A percentile compares a stretch with the other conserved stretches of the same genome.
Evolutionary conservation across 805 yeast genomes (phyloP).

Genomic region (Saturnispora ahearnii): DNA sequence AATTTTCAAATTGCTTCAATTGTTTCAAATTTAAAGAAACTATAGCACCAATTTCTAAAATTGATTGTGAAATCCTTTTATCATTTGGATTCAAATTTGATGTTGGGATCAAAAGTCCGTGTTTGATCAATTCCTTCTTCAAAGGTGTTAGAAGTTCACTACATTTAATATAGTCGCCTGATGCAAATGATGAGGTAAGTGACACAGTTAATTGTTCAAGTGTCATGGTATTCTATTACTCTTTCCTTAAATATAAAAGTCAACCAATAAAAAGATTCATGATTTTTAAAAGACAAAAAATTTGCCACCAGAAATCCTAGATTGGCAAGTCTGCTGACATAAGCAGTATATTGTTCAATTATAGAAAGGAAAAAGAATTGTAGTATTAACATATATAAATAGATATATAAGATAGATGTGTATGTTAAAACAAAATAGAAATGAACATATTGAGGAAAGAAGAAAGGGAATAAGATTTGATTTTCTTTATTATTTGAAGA

Average conservation of each 20-base stretch:
- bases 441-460: neutral
- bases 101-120: constrained; percentile 64
- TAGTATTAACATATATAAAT: neutral
- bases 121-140: constrained; percentile 71
- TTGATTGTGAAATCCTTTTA: constrained; percentile 67
- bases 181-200: constrained; percentile 54
- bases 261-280: too few relatives aligned
- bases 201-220: constrained; percentile 63
- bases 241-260: too few relatives aligned
- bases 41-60: constrained; percentile 83
- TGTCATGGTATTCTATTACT: constrained; percentile 32
- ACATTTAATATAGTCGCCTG: constrained; percentile 54
- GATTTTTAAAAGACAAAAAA: neutral
- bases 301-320: constrained; percentile 1
- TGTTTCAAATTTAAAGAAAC: constrained; percentile 58
- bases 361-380: neutral
- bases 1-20: constrained; percentile 60
- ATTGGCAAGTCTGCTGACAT: neutral
- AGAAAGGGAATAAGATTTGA: neutral
- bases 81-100: constrained; percentile 45
- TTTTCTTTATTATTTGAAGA: neutral
- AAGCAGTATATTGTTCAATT: neutral
- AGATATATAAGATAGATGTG: neutral
- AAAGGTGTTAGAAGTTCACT: constrained; percentile 56
- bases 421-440: neutral